These are phyloP conservation scores for Apiotrichum laibachii DNA, from an alignment of 1,284 basidiomycete species.

Conservation along the genomic window DNA sequence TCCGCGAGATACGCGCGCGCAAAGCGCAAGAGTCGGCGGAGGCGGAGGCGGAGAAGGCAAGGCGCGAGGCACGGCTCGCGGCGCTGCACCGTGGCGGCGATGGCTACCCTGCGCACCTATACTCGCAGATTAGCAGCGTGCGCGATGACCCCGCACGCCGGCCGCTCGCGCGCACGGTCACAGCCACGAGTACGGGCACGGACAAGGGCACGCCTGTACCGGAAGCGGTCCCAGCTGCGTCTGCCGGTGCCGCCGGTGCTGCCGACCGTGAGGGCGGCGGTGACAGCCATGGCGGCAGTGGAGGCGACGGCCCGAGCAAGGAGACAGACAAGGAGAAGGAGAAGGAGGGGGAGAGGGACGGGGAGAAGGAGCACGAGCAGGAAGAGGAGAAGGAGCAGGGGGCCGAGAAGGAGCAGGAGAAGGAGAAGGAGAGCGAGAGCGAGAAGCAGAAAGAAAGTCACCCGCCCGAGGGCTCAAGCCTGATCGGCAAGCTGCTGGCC, in stretches of 20 bases:
- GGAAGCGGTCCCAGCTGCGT: too few species aligned
- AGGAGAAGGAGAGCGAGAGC: not conserved
- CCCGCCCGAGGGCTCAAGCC: not conserved
- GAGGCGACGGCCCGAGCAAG: not conserved
- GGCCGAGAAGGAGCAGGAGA: not conserved
- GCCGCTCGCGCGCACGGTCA: not conserved
- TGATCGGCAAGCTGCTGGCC: slow-evolving; percentile 12
- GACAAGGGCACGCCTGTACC: not conserved
- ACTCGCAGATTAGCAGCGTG: slow-evolving; percentile 14
- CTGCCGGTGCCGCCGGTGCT: too few species aligned
- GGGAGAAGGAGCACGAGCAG: not conserved
- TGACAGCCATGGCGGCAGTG: too few species aligned
- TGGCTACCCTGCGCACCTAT: not conserved
- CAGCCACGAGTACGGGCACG: not conserved
- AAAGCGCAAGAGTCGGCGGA: slow-evolving; percentile 23
- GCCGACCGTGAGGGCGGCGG: too few species aligned
- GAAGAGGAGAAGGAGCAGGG: not conserved
- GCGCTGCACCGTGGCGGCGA: slow-evolving; percentile 19
- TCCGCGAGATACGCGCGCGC: slow-evolving; percentile 33
- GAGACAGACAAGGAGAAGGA: not conserved
- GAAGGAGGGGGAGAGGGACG: too few species aligned
- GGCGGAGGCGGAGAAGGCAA: slow-evolving; percentile 18
- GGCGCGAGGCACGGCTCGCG: slow-evolving; percentile 20
- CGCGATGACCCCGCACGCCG: slow-evolving; percentile 14
- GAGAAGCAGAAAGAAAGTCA: not conserved